Base-by-base conservation (phyloP, 106 monocot species). In the Amphibolis antarctica region DNA sequence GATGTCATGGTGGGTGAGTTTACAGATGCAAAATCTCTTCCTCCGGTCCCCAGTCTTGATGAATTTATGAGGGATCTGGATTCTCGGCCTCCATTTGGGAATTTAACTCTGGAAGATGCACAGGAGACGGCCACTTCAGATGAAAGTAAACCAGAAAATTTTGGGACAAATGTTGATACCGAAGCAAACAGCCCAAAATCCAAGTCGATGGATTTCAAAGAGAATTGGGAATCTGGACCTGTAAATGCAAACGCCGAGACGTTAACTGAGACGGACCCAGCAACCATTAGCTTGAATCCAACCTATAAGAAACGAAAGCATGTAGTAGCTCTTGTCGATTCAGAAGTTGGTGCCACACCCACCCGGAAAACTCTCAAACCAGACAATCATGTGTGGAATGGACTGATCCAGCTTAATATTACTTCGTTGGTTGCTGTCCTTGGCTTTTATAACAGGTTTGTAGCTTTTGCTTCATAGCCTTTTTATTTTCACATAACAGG, bases 61-160 rank as follows among this genome's bases (percentile, higher is more conserved):
- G 98, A 98, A 73, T 98, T 98, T 53, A 98, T 98, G 98, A 66
- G 78, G 62, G 91, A 71, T 21, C 78, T 91, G 36, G 85, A 87
- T 75, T 71, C 80, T 27, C 91, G 83, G 67, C 91, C 91, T 54
- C 96, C 90, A n/a, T 98, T 98, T 78, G 78, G 71, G 52, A 72
- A 87, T 28, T 20, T 98, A 42, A 24, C 75, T 56, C 64, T 67
- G 44, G 71, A 42, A 29, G 66, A 65, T 20, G 44, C 21, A 18
- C 61, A 76, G 64, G 75, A 67, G 42, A 23, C 17, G 5, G n/a
- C 52, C 49, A 66, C 22, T 42, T 58, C 66, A 51, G 53, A 25
- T 61, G 71, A 60, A 26, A 67, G 77, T 45, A 59, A 60, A 14
- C 59, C 55, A 26, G 69, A 60, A 51, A 70, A 22, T 13, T 64